Base-by-base conservation (phyloP, 305 asterid genomes). In the Fraxinus paxiana region DNA sequence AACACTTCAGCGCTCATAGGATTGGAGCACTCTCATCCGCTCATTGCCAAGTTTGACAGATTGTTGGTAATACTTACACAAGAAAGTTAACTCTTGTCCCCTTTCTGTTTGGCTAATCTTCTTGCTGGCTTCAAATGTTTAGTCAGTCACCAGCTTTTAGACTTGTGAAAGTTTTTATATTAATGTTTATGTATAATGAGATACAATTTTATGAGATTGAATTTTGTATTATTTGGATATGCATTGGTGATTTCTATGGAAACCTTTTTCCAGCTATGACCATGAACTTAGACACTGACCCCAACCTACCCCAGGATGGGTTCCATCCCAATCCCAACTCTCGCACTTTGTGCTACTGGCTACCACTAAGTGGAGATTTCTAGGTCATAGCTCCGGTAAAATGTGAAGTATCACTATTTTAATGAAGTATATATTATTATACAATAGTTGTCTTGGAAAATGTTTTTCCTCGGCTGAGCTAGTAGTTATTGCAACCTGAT, bases 41-140 rank as follows among this genome's bases (percentile, higher is more conserved):
- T 83, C 81, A 88, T 76, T 88, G 86, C 91, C 83, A 89, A 88
- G 90, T 92, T 94, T 87, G 97, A 91, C 80, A 87, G 97, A 79
- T 88, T 94, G 80, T 83, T 96, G 97, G 99, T 96, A 90, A 90
- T 94, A 75, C 78, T 77, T 79, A 73, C 63, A 26, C 76, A 78
- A 35, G 82, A 48, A 69, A 76, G 79, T 65, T 46, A 82, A 59
- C 77, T 22, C 75, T 82, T 69, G 30, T 31, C 31, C 80, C 78
- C 65, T 75, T 73, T 75, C 63, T 26, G 56, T 69, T 31, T 37
- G 73, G 31, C 73, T 72, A 41, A 37, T 77, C 56, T 67, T 76
- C 35, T 70, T 37, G 69, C 38, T 70, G 67, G 77, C 15, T 61
- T 81, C 30, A 83, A 28, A 67, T 43, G 26, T 48, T 17, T 34